A percentile compares a stretch with the other conserved stretches of the same genome.
Conservation (phyloP, 805 yeast genomes). For the Hemisphaericaspora nanyangensis region DNA sequence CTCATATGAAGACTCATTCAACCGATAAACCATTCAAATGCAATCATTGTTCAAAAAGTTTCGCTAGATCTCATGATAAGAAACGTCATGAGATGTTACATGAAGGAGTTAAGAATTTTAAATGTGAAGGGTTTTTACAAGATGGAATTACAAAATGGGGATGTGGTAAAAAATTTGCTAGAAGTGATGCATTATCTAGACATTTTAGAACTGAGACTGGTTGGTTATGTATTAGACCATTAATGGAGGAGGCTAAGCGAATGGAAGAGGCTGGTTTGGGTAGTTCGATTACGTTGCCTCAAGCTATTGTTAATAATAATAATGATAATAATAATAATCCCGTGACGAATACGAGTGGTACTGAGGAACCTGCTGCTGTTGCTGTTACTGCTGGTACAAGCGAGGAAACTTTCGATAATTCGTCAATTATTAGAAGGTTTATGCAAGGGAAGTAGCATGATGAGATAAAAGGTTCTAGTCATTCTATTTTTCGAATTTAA, state of each 20-base stretch:
- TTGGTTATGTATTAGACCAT: slow-evolving; percentile 60
- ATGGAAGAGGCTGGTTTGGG: slow-evolving; percentile 14
- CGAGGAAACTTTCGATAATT: slow-evolving; percentile 15
- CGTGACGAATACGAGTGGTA: too few species aligned
- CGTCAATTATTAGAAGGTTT: slow-evolving; percentile 15
- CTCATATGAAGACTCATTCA: slow-evolving; percentile 53
- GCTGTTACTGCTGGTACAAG: slow-evolving; percentile 1
- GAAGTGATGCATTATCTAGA: slow-evolving; percentile 74
- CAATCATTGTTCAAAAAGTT: slow-evolving; percentile 57
- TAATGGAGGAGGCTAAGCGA: slow-evolving; percentile 55
- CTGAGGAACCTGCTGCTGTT: too few species aligned
- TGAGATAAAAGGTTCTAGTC: too few species aligned
- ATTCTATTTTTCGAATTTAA: too few species aligned
- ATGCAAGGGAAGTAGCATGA: slow-evolving; percentile 14
- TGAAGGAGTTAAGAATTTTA: slow-evolving; percentile 65
- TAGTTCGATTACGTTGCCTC: slow-evolving; percentile 1
- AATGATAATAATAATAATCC: too few species aligned
- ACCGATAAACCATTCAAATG: slow-evolving; percentile 70
- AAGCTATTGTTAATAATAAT: too few species aligned
- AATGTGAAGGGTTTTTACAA: slow-evolving; percentile 57
- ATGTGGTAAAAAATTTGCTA: slow-evolving; percentile 67
- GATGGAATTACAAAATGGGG: slow-evolving; percentile 68
- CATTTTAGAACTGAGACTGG: slow-evolving; percentile 78
- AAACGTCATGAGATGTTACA: slow-evolving; percentile 76
- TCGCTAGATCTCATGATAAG: slow-evolving; percentile 75